Evolutionary conservation across 192 early-diverging fungal species (phyloP), one percentile per base, ranked within the genome.

Genomic region (Glomus cerebriforme): DNA sequence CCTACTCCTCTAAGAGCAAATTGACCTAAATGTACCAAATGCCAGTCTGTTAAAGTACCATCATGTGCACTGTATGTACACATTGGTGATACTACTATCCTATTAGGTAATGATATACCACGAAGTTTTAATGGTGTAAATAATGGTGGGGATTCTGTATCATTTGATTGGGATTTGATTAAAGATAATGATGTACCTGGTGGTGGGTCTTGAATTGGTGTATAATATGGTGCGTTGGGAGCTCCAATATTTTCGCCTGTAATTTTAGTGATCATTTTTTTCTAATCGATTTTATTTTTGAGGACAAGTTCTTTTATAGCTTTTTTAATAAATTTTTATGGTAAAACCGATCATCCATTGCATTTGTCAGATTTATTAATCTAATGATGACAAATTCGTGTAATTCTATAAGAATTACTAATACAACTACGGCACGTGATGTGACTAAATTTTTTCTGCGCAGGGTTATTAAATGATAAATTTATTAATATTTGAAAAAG

Each of bases 1-100:
- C 95, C 96, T 26, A 89, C 90, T 37, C 96, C 96, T 47, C 90
- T 86, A 69, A 93, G 77, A 15, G 96, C 95, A 72, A 84, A 94
- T 59, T 92, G 88, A 49, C 92, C 90, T 31, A 82, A 82, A 81
- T 90, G 90, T 19, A 82, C 88, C 1, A 93, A 62, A 64, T 95
- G 92, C 67, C 87, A 93, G 80, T 93, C 88, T 17, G 84, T 93
- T 29, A 90, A 78, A 60, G 86, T 87, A 0, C 93, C 94, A 79
- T 94, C 90, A 13, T 87, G 73, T 7, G 87, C 81, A 22, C 90
- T 90, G 83, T 93, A 94, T 88, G 87, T 90, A 85, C 94, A 95
- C 95, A 95, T 96, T 64, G 95, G 95, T 26, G 93, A 88, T 49
- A 95, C 90, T 6, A 83, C 85, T 27, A 93, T 81, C 26, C 94